Evolutionary conservation across 495 filamentous ascomycete genomes (phyloP).

Genomic region (Letharia lupina): DNA sequence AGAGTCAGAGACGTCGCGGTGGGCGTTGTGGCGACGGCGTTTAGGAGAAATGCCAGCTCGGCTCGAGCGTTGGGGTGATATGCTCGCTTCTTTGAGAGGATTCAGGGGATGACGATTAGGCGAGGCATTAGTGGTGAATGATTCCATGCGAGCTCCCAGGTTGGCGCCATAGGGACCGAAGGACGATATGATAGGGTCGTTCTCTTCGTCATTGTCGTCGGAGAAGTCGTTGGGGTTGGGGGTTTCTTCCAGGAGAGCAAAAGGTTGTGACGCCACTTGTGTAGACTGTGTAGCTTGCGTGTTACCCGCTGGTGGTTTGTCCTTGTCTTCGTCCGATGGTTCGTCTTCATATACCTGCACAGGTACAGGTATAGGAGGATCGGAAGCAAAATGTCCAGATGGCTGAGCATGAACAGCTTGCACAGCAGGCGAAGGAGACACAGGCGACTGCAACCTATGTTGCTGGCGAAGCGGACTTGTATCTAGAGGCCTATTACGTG

Average conservation of each 20-base stretch:
- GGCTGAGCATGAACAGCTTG: constrained; percentile 29
- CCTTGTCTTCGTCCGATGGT: constrained; percentile 25
- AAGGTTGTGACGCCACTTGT: constrained; percentile 23
- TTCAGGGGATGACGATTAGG: constrained; percentile 38
- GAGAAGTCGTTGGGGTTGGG: constrained; percentile 60
- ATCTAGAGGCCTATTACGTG: constrained; percentile 20
- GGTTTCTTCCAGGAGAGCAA: constrained; percentile 31
- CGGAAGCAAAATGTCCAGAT: constrained; percentile 37
- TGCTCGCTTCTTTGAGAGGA: constrained; percentile 34
- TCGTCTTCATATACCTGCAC: constrained; percentile 60
- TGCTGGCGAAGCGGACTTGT: constrained; percentile 61
- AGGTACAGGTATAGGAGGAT: constrained; percentile 36
- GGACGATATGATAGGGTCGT: constrained; percentile 81
- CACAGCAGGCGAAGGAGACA: constrained; percentile 62
- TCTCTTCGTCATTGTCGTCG: constrained; percentile 74
- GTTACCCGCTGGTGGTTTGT: constrained; percentile 16
- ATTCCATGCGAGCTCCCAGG: constrained; percentile 67
- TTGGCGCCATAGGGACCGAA: constrained; percentile 85
- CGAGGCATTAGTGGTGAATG: constrained; percentile 53
- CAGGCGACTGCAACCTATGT: constrained; percentile 55
- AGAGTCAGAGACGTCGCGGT: constrained; percentile 19
- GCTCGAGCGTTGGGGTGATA: constrained; percentile 34
- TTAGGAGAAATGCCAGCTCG: constrained; percentile 21
- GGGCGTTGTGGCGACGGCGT: constrained; percentile 19
- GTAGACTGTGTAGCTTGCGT: constrained; percentile 29